Conservation (phyloP, 2,329 filamentous ascomycete species). For the Colletotrichum gigasporum region DNA sequence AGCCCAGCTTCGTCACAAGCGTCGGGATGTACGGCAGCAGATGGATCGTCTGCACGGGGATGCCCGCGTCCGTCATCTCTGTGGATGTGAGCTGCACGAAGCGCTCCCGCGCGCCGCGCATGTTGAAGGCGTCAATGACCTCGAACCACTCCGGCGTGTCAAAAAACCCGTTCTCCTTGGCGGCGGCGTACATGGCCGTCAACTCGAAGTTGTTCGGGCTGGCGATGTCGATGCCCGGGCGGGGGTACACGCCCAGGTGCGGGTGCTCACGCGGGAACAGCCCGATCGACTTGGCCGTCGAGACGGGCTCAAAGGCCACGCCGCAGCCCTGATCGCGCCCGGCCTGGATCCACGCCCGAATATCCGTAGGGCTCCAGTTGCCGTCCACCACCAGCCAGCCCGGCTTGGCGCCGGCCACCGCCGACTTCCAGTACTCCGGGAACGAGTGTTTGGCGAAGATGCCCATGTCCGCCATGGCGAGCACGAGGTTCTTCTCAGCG, state of each 20-base stretch:
- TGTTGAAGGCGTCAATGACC: constrained; percentile 80
- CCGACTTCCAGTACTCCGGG: constrained; percentile 66
- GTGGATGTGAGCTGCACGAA: constrained; percentile 74
- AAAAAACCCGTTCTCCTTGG: constrained; percentile 73
- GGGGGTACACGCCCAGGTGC: constrained; percentile 64
- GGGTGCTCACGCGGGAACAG: constrained; percentile 65
- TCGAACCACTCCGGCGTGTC: constrained; percentile 80
- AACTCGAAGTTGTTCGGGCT: constrained; percentile 89
- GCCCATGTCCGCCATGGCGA: constrained; percentile 96
- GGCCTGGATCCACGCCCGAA: constrained; percentile 74
- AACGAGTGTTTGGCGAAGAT: constrained; percentile 73
- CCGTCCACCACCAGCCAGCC: constrained; percentile 86
- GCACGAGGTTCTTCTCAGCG: constrained; percentile 79
- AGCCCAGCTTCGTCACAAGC: constrained; percentile 85
- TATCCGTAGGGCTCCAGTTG: constrained; percentile 78
- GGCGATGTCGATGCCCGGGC: constrained; percentile 73
- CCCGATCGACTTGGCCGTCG: constrained; percentile 77
- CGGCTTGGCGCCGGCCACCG: constrained; percentile 66
- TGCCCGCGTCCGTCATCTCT: constrained; percentile 78
- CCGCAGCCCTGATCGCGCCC: constrained; percentile 64
- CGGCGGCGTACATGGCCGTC: constrained; percentile 78
- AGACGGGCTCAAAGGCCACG: constrained; percentile 90
- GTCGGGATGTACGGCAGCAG: constrained; percentile 89
- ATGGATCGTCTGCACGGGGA: constrained; percentile 85
- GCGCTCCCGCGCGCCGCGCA: constrained; percentile 74